A percentile compares a stretch with the other conserved stretches of the same genome.
phyloP scores from a whole-genome alignment of 2,329 filamentous ascomycete species.

The Apiospora aurea region DNA sequence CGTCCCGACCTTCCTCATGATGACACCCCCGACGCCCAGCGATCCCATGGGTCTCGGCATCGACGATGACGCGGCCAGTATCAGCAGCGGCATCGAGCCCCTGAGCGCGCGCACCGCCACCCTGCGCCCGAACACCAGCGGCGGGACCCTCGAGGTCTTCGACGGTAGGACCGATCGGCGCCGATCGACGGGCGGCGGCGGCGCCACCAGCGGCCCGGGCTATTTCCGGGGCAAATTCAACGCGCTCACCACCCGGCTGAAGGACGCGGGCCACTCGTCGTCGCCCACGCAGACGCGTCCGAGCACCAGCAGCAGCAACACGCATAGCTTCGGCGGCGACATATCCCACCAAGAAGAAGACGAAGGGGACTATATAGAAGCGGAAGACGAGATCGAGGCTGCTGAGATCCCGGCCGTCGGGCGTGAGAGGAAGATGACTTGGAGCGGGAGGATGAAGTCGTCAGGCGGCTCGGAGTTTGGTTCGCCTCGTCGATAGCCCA shows the following conservation, averaged over 20 bases:
- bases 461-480: background rate
- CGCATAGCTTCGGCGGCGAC: background rate
- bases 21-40: slow-evolving; percentile 55
- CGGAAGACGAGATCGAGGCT: background rate
- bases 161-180: slow-evolving; percentile 30
- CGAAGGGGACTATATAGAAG: background rate
- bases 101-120: slow-evolving; percentile 31
- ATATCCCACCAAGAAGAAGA: background rate
- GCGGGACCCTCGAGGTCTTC: slow-evolving; percentile 27
- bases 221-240: slow-evolving; percentile 48
- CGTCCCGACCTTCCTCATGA: slow-evolving; percentile 52
- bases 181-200: slow-evolving; percentile 36
- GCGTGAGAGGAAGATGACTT: slow-evolving; percentile 12
- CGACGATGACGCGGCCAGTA: slow-evolving; percentile 24
- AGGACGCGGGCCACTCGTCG: slow-evolving; percentile 28
- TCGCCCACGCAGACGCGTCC: background rate
- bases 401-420: background rate
- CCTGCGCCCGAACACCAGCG: slow-evolving; percentile 32
- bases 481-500: background rate
- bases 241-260: slow-evolving; percentile 38
- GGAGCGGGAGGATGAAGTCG: slow-evolving; percentile 19
- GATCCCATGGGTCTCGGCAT: slow-evolving; percentile 33
- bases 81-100: slow-evolving; percentile 27
- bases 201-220: slow-evolving; percentile 27
- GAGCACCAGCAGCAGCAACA: background rate